phyloP scores from a whole-genome alignment of 2,329 filamentous ascomycete species.

The Neophaeococcomyces aloes region DNA sequence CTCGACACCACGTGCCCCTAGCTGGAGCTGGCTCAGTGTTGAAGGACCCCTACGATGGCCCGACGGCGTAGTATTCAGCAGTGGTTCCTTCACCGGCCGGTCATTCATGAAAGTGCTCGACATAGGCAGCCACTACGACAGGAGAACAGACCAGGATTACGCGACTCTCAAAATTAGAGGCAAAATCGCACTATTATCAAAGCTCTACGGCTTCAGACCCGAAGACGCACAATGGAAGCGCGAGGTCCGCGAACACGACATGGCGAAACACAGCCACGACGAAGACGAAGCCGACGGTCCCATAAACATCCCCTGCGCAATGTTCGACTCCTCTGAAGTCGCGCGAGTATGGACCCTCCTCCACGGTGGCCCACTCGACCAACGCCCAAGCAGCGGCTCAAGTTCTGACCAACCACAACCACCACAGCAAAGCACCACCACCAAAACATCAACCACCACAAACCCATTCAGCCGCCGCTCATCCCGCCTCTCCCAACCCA shows the following conservation, averaged over 20 bases:
- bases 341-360: slow-evolving; percentile 6
- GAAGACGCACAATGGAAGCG: slow-evolving; percentile 7
- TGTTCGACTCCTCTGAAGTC: slow-evolving; percentile 9
- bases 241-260: slow-evolving; percentile 1
- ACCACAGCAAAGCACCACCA: no score
- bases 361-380: background rate
- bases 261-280: background rate
- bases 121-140: slow-evolving; percentile 4
- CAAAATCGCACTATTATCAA: slow-evolving; percentile 5
- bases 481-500: background rate
- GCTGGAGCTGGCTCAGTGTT: slow-evolving; percentile 21
- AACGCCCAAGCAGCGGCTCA: slow-evolving; percentile 3
- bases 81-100: slow-evolving; percentile 6
- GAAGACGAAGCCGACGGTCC: slow-evolving; percentile 1
- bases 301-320: slow-evolving; percentile 5
- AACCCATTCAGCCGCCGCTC: slow-evolving; percentile 3
- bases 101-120: slow-evolving; percentile 8
- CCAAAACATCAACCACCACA: no score
- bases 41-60: slow-evolving; percentile 17
- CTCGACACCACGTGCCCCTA: slow-evolving; percentile 18
- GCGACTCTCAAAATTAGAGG: slow-evolving; percentile 4
- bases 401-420: no score
- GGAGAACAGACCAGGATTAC: slow-evolving; percentile 3
- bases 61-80: slow-evolving; percentile 7
- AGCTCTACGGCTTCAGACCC: slow-evolving; percentile 5